Conservation (phyloP, 1,284 basidiomycete species). For the Golubevia pallescens region DNA sequence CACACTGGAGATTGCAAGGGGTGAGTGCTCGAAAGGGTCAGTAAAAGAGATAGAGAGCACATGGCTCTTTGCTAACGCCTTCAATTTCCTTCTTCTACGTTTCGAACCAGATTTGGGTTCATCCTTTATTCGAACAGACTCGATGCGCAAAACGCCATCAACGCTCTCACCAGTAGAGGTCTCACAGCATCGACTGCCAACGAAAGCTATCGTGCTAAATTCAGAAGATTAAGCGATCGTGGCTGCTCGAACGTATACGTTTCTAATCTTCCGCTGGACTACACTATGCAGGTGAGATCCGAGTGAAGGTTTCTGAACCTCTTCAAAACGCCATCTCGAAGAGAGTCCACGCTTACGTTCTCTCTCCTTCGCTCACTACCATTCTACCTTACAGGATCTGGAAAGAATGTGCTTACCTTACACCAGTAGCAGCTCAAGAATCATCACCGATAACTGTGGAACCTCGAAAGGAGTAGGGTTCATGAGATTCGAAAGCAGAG, state of each 20-base stretch:
- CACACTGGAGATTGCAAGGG: constrained; percentile 47
- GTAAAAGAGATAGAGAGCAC: too few relatives aligned
- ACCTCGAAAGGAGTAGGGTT: constrained; percentile 43
- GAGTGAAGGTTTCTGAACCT: too few relatives aligned
- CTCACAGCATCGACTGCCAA: constrained; percentile 38
- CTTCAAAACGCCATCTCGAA: too few relatives aligned
- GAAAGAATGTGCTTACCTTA: constrained; percentile 48
- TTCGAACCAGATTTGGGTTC: constrained; percentile 33
- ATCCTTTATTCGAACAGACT: constrained; percentile 36
- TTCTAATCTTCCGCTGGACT: constrained; percentile 17
- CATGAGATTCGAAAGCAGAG: constrained; percentile 33
- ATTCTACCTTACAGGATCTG: constrained; percentile 22
- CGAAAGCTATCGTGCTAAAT: constrained; percentile 29
- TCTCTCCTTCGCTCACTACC: background rate
- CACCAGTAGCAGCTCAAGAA: constrained; percentile 36
- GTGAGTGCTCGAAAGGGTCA: background rate
- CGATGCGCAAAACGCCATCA: constrained; percentile 34
- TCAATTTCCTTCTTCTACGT: background rate
- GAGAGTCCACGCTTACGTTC: too few relatives aligned
- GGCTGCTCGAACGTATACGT: constrained; percentile 44
- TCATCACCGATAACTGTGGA: constrained; percentile 38
- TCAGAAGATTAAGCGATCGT: constrained; percentile 36
- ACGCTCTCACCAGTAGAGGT: constrained; percentile 29
- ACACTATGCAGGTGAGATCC: too few relatives aligned
- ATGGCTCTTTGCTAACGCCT: too few relatives aligned